Percentiles rank a stretch among this genome's conserved stretches.
Evolutionary conservation across 495 filamentous ascomycete genomes (phyloP).

Genomic region (Trichoderma erinaceum): DNA sequence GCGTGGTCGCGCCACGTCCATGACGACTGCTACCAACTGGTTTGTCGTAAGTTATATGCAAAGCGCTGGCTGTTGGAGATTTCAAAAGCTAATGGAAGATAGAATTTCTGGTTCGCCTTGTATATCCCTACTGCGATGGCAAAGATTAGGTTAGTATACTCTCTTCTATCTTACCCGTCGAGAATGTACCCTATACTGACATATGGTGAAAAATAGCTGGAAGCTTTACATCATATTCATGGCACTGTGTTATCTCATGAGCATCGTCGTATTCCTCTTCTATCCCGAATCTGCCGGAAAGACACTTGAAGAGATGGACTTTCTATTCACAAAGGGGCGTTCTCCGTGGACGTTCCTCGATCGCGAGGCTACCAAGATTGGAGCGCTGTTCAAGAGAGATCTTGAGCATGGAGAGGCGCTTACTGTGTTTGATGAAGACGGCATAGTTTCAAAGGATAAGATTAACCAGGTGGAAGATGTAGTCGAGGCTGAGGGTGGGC

Average conservation of each 20-base stretch:
- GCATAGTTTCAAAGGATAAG: background rate
- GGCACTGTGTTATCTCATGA: conserved; percentile 27
- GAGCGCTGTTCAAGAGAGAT: conserved; percentile 31
- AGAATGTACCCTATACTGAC: conserved; percentile 11
- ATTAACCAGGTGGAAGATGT: background rate
- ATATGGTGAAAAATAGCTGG: conserved; percentile 11
- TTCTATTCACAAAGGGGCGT: conserved; percentile 50
- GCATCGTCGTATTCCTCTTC: conserved; percentile 20
- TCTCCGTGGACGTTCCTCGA: conserved; percentile 38
- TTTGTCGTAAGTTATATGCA: conserved; percentile 29
- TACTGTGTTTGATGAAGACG: conserved; percentile 26
- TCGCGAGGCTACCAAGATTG: conserved; percentile 27
- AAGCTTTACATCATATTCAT: conserved; percentile 24
- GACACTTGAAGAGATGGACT: conserved; percentile 64
- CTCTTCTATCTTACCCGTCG: conserved; percentile 18
- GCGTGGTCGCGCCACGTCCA: conserved; percentile 59
- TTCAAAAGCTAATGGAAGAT: background rate
- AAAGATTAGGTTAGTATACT: conserved; percentile 23
- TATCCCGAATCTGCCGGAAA: conserved; percentile 74
- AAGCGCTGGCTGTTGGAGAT: conserved; percentile 8
- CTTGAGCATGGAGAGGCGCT: conserved; percentile 30
- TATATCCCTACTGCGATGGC: conserved; percentile 28
- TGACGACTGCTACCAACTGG: conserved; percentile 62
- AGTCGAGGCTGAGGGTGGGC: background rate
- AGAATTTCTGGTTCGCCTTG: conserved; percentile 26